phyloP scores from a whole-genome alignment of 1,284 basidiomycete species.

The Pholiota adiposa region DNA sequence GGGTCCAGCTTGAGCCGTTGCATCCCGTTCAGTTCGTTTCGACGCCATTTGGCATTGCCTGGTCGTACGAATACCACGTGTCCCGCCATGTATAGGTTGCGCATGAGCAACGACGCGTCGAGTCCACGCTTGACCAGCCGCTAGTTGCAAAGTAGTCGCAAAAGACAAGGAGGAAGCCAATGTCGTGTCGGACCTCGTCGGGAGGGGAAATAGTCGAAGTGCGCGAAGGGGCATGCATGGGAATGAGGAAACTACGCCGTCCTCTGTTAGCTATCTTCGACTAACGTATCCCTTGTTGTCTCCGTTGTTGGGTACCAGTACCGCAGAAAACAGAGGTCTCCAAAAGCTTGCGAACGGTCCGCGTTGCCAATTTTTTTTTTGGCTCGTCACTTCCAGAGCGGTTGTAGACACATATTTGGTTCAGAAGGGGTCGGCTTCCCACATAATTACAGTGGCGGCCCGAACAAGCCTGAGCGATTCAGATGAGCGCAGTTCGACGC shows the following conservation, averaged over 20 bases:
- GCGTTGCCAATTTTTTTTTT: constrained; percentile 15
- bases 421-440: background rate
- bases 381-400: background rate
- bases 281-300: background rate
- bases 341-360: background rate
- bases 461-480: too few species aligned
- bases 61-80: constrained; percentile 11
- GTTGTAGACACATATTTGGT: constrained; percentile 18
- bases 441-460: background rate
- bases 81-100: constrained; percentile 9
- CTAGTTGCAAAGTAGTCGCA: constrained; percentile 48
- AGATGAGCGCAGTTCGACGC: background rate
- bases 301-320: background rate
- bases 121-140: constrained; percentile 57
- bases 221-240: constrained; percentile 69
- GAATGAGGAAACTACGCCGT: constrained; percentile 23
- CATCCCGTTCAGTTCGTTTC: constrained; percentile 9
- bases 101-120: constrained; percentile 27
- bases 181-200: constrained; percentile 18
- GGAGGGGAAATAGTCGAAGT: constrained; percentile 34
- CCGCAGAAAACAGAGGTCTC: background rate
- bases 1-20: constrained; percentile 9
- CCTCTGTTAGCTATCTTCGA: background rate
- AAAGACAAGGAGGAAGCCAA: constrained; percentile 36
- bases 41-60: constrained; percentile 9